A percentile compares a stretch with the other conserved stretches of the same genome.
phyloP scores from a whole-genome alignment of 805 yeast species.

The Yarrowia osloensis region DNA sequence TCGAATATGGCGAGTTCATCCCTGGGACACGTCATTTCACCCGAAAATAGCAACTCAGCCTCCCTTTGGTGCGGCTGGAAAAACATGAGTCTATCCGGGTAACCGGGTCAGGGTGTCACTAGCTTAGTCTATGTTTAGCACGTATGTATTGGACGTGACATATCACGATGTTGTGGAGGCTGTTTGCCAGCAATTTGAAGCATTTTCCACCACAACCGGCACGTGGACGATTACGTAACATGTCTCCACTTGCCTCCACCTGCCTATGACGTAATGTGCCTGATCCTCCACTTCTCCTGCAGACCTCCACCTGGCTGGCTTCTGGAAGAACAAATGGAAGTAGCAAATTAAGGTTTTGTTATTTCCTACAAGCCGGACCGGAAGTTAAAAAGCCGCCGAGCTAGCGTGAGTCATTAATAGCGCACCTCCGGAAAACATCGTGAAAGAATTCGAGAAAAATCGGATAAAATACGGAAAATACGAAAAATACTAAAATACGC shows the following conservation, averaged over 20 bases:
- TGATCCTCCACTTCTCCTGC: background rate
- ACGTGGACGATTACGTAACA: background rate
- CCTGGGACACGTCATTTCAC: too few species aligned
- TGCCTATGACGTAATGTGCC: background rate
- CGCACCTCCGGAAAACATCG: background rate
- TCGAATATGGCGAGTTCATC: too few species aligned
- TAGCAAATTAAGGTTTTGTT: background rate
- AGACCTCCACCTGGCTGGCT: background rate
- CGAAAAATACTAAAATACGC: background rate
- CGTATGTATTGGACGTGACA: too few species aligned
- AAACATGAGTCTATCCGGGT: background rate
- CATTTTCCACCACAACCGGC: too few species aligned
- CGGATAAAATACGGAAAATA: background rate
- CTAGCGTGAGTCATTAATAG: conserved; percentile 14
- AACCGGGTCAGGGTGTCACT: background rate
- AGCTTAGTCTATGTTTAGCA: background rate
- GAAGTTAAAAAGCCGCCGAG: background rate
- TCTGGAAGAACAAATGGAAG: background rate
- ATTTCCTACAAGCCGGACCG: background rate
- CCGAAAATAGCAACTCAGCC: background rate
- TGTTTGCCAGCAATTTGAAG: too few species aligned
- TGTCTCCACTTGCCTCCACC: background rate
- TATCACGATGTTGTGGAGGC: too few species aligned
- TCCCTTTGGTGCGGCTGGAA: background rate
- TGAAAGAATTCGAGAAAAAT: background rate